phyloP scores from a whole-genome alignment of 345 rosid genomes.

The Stellera chamaejasme region DNA sequence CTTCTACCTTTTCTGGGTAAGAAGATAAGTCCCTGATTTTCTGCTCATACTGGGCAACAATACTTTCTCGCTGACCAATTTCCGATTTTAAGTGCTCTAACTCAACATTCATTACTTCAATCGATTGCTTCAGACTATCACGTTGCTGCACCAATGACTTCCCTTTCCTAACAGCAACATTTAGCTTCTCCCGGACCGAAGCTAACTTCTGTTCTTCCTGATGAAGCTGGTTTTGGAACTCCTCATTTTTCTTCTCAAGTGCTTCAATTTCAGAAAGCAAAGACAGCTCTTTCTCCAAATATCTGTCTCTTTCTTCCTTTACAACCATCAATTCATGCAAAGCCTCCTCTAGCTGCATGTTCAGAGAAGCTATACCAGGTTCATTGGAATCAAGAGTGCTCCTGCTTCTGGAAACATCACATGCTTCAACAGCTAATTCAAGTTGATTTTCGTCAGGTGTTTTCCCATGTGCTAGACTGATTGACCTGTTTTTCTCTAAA shows the following conservation, averaged over 20 bases:
- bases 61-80: constrained; percentile 42
- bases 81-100: constrained; percentile 57
- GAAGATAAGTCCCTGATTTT: constrained; percentile 48
- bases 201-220: constrained; percentile 87
- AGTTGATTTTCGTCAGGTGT: constrained; percentile 17
- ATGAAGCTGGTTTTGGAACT: constrained; percentile 52
- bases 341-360: constrained; percentile 61
- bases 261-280: constrained; percentile 50
- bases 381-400: constrained; percentile 30
- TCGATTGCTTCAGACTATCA: constrained; percentile 65
- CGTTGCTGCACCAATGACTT: constrained; percentile 87
- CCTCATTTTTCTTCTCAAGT: constrained; percentile 43
- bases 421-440: constrained; percentile 21
- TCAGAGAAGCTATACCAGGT: constrained; percentile 29
- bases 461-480: constrained; percentile 21
- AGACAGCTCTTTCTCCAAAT: constrained; percentile 48
- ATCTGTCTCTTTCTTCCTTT: constrained; percentile 67
- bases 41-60: constrained; percentile 46
- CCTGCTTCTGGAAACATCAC: constrained; percentile 31
- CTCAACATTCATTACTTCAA: constrained; percentile 61
- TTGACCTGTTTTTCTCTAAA: constrained; percentile 43
- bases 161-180: constrained; percentile 93
- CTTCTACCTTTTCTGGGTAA: constrained; percentile 36
- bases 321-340: constrained; percentile 38
- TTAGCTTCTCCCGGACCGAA: constrained; percentile 77